Base-by-base conservation (phyloP, 345 rosid genomes). In the Acer campestre region DNA sequence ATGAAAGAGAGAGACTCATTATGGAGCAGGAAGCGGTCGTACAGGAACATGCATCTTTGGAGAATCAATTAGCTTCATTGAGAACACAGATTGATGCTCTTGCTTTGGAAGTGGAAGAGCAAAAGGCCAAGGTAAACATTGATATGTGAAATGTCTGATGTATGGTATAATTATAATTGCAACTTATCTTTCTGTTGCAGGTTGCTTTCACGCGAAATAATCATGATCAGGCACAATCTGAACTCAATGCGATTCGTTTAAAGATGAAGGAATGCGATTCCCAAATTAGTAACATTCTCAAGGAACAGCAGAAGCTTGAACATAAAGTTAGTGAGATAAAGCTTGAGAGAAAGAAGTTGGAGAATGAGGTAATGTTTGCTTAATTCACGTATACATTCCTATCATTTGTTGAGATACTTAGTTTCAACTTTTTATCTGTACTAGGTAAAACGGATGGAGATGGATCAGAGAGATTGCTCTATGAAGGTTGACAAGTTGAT, bases 201-300 rank as follows among this genome's bases (percentile, higher is more conserved):
- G 97, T 91, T 71, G 80, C 85, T 74, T 87, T 85, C 75, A 73
- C 85, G 10, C 89, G 85, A 56, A 84, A 84, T 40, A 80, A 67
- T 84, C 94, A 88, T 77, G 91, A 87, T 48, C 83, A 87, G 79
- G 92, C 89, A 76, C 89, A 84, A 77, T 79, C 92, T 46, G 93
- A 91, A 85, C 93, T 96, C 35, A 85, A 89, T 84, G 59, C 82
- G 51, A 80, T 92, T 71, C 93, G 93, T 71, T 79, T 73, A 74
- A 94, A 89, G 94, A 85, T 92, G 95, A 94, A 91, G 86, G 98
- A 96, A 77, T 89, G 98, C 58, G 99, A 96, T 84, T 81, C 98
- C 35, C 90, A 91, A 85, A 96, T 96, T 73, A 88, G 94, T 82
- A 44, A 84, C 79, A 79, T 90, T 75, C 82, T 88, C 55, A 86